Evolutionary conservation across 192 early-diverging fungal genomes (phyloP), one percentile per base, ranked within the genome.

Genomic region (Coemansia asiatica): DNA sequence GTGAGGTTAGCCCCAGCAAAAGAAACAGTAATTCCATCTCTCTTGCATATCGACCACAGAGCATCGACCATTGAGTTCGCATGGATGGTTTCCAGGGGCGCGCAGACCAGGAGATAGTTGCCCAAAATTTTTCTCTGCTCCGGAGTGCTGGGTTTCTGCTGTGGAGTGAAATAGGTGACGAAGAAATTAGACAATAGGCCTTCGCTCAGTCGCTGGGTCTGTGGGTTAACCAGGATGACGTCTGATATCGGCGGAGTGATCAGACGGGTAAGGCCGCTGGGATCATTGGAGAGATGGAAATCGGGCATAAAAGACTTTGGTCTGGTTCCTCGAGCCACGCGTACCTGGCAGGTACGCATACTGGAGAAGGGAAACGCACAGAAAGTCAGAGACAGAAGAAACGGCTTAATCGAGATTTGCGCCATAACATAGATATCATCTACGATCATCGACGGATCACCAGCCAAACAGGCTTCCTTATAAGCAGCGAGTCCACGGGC

Each of bases 311-410:
- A 66, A 31, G 73, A 75, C 27, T 60, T 50, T 2, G 73, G 73
- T 35, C 73, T 36, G 0, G 54, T 49, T 4, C 73, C 73, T 60
- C 60, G 65, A 40, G 63, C 64, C 27, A 75, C 73, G 2, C 67
- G 73, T 35, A 75, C 73, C 53, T 69, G 73, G 54, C 73, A 75
- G 18, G 73, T 75, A 16, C 59, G 60, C 59, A 67, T 65, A 58
- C 51, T 59, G 25, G 72, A 74, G 33, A 68, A 74, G 40, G 72
- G 72, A 18, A 65, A 74, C 5, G 66, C 66, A 21, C 66, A 74
- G 19, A 74, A 29, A 1, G 61, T 53, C 62, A 74, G 50, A 1
- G 66, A 65, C 29, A 74, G 28, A 15, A 66, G 46, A 27, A 65
- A 74, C 29, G 72, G 72, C 2, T 60, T 65, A 8, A 74, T 62